Conservation (phyloP, 129 eudicot genomes). For the Logfia minima region DNA sequence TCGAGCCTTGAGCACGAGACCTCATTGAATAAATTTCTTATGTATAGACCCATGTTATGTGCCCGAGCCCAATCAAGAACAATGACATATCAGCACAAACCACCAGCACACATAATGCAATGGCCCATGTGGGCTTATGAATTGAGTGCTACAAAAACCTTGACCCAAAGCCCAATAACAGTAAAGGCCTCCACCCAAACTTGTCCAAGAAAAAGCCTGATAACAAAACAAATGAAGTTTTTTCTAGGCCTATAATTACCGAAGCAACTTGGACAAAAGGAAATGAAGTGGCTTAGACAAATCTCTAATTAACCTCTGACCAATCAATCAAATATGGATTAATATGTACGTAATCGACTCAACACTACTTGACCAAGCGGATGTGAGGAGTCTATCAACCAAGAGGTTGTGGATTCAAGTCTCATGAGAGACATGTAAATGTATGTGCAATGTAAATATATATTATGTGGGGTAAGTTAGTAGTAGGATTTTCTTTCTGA, state of each 20-base stretch:
- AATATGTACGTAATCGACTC: no score
- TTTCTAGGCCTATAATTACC: slow-evolving; percentile 61
- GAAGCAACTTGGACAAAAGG: no score
- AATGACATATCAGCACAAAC: slow-evolving; percentile 79
- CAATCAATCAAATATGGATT: no score
- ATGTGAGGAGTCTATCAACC: no score
- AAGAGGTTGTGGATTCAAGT: no score
- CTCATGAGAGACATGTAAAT: no score
- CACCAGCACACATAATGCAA: slow-evolving; percentile 55
- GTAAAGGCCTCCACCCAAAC: slow-evolving; percentile 77
- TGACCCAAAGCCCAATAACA: slow-evolving; percentile 72
- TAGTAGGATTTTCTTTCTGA: no score
- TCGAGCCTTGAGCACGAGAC: slow-evolving; percentile 70
- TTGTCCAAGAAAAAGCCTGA: slow-evolving; percentile 71
- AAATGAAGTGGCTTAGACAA: no score
- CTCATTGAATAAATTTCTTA: slow-evolving; percentile 78
- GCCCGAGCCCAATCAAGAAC: slow-evolving; percentile 51
- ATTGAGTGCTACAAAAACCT: slow-evolving; percentile 45
- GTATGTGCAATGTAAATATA: no score
- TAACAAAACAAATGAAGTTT: slow-evolving; percentile 58
- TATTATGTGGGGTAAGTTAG: no score
- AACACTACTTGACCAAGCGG: background rate
- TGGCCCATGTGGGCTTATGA: slow-evolving; percentile 73
- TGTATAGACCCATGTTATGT: slow-evolving; percentile 39
- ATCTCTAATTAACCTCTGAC: no score